A percentile compares a stretch with the other conserved stretches of the same genome.
phyloP scores from a whole-genome alignment of 2,329 filamentous ascomycete species.

The Fusarium succisae region DNA sequence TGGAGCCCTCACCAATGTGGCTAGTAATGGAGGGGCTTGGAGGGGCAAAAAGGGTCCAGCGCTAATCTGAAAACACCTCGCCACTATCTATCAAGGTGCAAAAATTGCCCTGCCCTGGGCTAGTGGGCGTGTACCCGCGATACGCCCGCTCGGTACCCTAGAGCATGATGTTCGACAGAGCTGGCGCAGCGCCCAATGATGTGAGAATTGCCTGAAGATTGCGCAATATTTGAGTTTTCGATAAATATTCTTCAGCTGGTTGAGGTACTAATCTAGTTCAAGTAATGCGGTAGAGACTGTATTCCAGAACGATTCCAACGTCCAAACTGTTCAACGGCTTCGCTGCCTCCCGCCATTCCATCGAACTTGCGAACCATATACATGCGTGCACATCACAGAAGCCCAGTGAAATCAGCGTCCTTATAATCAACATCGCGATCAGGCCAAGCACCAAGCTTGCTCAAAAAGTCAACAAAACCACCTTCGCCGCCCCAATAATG shows the following conservation, averaged over 20 bases:
- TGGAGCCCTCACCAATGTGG: neutral
- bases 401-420: slow-evolving; percentile 24
- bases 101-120: neutral
- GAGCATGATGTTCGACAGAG: neutral
- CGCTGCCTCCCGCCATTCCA: too few relatives aligned
- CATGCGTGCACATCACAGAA: neutral
- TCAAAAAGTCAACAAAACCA: slow-evolving; percentile 29
- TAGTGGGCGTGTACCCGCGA: neutral
- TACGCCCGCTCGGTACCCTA: neutral
- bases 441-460: slow-evolving; percentile 40
- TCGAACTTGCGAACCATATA: too few relatives aligned
- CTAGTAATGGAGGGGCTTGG: neutral
- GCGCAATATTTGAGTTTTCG: neutral
- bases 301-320: too few relatives aligned
- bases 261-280: too few relatives aligned
- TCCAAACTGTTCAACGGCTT: neutral
- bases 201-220: neutral
- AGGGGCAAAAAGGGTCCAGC: neutral
- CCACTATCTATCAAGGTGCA: neutral
- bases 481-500: slow-evolving; percentile 43
- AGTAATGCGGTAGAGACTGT: neutral
- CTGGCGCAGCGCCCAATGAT: neutral
- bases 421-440: slow-evolving; percentile 47
- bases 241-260: too few relatives aligned
- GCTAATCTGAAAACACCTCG: neutral